Base-by-base conservation (phyloP, 2,329 filamentous ascomycete genomes). In the Diaporthe amygdali region DNA sequence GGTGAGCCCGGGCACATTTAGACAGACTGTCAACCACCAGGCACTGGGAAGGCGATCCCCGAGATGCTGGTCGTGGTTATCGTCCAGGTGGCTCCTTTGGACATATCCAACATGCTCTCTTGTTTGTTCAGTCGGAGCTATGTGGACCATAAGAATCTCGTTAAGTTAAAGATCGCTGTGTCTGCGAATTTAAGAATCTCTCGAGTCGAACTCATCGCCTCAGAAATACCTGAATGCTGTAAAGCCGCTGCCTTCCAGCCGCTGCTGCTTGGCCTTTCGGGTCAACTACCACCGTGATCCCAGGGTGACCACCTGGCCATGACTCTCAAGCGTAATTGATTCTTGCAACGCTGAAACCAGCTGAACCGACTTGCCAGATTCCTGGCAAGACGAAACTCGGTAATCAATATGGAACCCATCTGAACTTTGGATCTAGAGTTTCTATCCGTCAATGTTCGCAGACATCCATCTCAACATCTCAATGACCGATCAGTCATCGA, bases 311-410 rank as follows among this genome's bases (percentile, higher is more conserved):
- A 63, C 20, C 44, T 47, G 30, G 20, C 55, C 14, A 63, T 63
- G 59, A 63, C 59, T 63, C 56, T 63, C 39, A 25, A 47, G 30
- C 27, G 41, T 30, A 63, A 44, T 47, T 63, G 41, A 47, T 47
- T 34, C 59, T 47, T 47, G 41, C 27, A 47, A 34, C 22, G 27
- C 59, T 63, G 59, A 63, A 63, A 63, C 59, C 59, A 63, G 59
- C 59, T 47, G 59, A 63, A 14, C 41, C n/a, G 41, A 47, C 41
- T 30, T 47, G 17, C 4, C 5, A 10, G 25, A 34, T 63, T 47
- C 59, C 41, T 47, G 59, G 59, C 59, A 63, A 25, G 20, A 37
- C 41, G 59, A 63, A 47, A 63, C 59, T 47, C 59, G 59, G 59
- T 27, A 63, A 47, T 63, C 59, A 63, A 63, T 30, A 10, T 47